Evolutionary conservation across 163 green algal species (phyloP), one percentile per base, ranked within the genome.

Genomic region (Prototheca wickerhamii): DNA sequence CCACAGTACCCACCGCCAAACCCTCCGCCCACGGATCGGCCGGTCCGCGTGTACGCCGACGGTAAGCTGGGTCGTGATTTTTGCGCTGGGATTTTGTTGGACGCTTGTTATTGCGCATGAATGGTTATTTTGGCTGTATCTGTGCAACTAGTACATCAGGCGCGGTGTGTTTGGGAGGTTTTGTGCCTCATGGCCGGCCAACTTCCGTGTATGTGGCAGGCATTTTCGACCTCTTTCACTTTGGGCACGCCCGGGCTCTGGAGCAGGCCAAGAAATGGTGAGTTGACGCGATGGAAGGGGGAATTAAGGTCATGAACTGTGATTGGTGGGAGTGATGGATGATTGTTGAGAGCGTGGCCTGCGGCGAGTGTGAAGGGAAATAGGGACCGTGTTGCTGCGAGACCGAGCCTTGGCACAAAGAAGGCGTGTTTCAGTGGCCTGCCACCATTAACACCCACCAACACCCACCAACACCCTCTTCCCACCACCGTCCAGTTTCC

Each of bases 191-290:
- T n/a, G n/a, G n/a, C n/a, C n/a, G n/a, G n/a, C n/a, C n/a, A n/a
- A n/a, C n/a, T n/a, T n/a, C n/a, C n/a, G n/a, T 18, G 28, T 44
- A 12, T 3, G 25, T 26, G 64, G 70, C 80, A 90, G 88, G 88
- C 15, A 90, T 96, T 35, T 96, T 93, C 53, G 89, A 96, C 64
- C 70, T 95, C 26, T 95, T 96, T 51, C 89, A 96, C 67, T 93
- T 95, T 73, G 89, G 89, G 0, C 89, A 96, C 49, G 88, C 89
- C 4, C 68, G 78, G n/a, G 85, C 89, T 4, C 68, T 96, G 55
- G 89, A 96, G 76, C 89, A 96, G 68, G 89, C 89, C 10, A 96
- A 96, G 60, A 88, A 91, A 58, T 64, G 85, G 83, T 95, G 65
- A 77, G 81, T 71, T 21, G 34, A 2, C 30, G 10, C 15, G 37